A percentile compares a stretch with the other conserved stretches of the same genome.
Evolutionary conservation across 169 alveolate genomes (phyloP).

Genomic region (Plasmodium reichenowi): DNA sequence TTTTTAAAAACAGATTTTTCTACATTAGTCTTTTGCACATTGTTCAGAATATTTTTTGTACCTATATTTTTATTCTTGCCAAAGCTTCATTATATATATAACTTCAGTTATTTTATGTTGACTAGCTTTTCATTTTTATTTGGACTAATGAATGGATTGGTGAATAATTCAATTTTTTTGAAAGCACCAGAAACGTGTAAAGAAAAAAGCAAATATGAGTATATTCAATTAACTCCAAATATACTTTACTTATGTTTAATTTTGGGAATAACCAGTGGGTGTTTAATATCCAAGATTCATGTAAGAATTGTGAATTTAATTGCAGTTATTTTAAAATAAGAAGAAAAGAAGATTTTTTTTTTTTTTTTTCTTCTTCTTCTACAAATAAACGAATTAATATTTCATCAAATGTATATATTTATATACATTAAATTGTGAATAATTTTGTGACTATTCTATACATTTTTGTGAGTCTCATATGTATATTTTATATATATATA

Average conservation of each 20-base stretch:
- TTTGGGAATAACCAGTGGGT: constrained; percentile 23
- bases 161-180: constrained; percentile 15
- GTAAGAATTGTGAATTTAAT: constrained; percentile 6
- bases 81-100: neutral
- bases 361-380: no score
- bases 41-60: neutral
- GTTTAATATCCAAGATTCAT: constrained; percentile 5
- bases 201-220: constrained; percentile 9
- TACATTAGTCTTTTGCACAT: neutral
- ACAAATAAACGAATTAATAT: no score
- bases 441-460: no score
- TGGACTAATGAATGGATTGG: constrained; percentile 23
- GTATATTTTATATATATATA: no score
- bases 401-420: no score
- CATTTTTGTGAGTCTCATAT: no score
- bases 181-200: constrained; percentile 22
- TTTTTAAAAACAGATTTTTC: constrained; percentile 14
- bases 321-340: neutral
- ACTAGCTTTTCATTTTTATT: constrained; percentile 4
- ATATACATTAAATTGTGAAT: no score
- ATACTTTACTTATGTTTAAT: constrained; percentile 31
- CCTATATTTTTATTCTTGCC: constrained; percentile 16
- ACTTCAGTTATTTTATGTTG: neutral
- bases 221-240: constrained; percentile 32
- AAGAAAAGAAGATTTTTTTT: no score